Conservation (phyloP, 2,329 filamentous ascomycete species). For the Botrytis porri region DNA sequence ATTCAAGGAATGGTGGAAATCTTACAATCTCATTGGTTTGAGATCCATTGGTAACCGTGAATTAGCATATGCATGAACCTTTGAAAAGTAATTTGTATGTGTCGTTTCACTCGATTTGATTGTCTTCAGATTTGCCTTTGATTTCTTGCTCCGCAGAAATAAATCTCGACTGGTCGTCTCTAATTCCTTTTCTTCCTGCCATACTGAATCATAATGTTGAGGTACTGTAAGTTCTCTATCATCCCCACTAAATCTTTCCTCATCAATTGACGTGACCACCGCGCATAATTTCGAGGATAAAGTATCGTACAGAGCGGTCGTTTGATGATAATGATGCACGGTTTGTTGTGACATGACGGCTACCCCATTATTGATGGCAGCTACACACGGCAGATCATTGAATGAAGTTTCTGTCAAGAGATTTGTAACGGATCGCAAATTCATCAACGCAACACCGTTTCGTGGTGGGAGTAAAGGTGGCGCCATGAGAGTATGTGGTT, state of each 20-base stretch:
- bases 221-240: constrained; percentile 50
- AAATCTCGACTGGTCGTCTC: constrained; percentile 23
- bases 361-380: constrained; percentile 46
- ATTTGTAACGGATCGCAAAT: constrained; percentile 33
- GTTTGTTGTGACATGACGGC: constrained; percentile 44
- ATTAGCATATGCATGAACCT: constrained; percentile 77
- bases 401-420: constrained; percentile 41
- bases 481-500: constrained; percentile 10
- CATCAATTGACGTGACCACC: constrained; percentile 70
- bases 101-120: constrained; percentile 40
- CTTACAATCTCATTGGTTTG: constrained; percentile 62
- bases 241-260: constrained; percentile 52
- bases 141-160: constrained; percentile 34
- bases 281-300: constrained; percentile 62
- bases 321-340: constrained; percentile 47
- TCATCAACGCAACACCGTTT: constrained; percentile 24
- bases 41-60: constrained; percentile 68
- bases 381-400: constrained; percentile 36
- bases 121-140: constrained; percentile 40
- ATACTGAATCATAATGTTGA: constrained; percentile 23
- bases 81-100: constrained; percentile 63
- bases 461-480: constrained; percentile 25
- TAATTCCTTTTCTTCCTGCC: constrained; percentile 29
- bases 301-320: constrained; percentile 53
- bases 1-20: not conserved